Percentiles rank a stretch among this genome's conserved stretches.
These are phyloP conservation scores for Fusarium lyarnte DNA, from an alignment of 2,329 filamentous ascomycete genomes.

Conservation along the genomic window DNA sequence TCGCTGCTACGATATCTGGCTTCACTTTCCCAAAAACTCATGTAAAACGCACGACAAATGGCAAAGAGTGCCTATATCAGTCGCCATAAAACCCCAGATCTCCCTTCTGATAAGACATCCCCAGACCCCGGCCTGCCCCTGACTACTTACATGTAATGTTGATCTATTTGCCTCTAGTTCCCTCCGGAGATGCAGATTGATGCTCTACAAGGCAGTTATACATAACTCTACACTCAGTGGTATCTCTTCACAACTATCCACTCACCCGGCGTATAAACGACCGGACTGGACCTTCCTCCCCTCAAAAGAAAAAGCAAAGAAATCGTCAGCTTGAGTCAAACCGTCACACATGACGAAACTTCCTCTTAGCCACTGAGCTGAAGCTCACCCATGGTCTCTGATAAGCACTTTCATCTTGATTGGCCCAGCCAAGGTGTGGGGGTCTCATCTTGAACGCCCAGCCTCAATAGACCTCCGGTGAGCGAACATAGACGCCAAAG, in stretches of 20 bases:
- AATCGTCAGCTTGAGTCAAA: slow-evolving; percentile 1
- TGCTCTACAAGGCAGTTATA: background rate
- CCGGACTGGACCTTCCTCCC: background rate
- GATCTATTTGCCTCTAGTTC: slow-evolving; percentile 1
- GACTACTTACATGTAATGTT: slow-evolving; percentile 12
- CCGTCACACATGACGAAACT: slow-evolving; percentile 21
- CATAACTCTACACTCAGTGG: background rate
- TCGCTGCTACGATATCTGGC: background rate
- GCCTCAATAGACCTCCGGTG: slow-evolving; percentile 12
- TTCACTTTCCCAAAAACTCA: slow-evolving; percentile 5
- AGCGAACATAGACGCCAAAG: slow-evolving; percentile 9
- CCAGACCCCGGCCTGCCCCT: slow-evolving; percentile 23
- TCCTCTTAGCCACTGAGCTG: background rate
- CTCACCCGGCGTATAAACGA: background rate
- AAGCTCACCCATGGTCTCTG: slow-evolving; percentile 20
- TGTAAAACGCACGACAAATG: slow-evolving; percentile 38
- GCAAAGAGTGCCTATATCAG: background rate
- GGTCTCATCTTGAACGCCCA: slow-evolving; percentile 22
- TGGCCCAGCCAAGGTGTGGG: slow-evolving; percentile 38
- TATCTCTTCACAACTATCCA: slow-evolving; percentile 5
- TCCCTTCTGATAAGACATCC: slow-evolving; percentile 37
- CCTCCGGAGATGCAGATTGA: background rate
- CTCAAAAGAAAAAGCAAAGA: slow-evolving; percentile 22
- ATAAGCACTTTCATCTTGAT: slow-evolving; percentile 42
- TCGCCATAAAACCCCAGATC: slow-evolving; percentile 8